Conservation (phyloP, 495 filamentous ascomycete species). For the Talaromyces trachyspermus region DNA sequence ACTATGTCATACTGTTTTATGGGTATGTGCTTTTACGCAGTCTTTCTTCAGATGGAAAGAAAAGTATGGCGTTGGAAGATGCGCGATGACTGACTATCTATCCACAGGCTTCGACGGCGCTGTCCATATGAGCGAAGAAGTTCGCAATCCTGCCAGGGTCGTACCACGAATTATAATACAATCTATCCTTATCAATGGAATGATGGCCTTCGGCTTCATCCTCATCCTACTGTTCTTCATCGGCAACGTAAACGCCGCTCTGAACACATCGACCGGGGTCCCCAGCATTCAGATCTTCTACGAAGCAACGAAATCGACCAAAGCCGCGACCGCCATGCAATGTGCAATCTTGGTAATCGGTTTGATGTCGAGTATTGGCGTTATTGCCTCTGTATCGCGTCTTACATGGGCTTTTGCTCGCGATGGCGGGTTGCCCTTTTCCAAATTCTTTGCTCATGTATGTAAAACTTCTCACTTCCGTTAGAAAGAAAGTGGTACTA, state of each 20-base stretch:
- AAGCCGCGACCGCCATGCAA: slow-evolving; percentile 21
- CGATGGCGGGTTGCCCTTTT: slow-evolving; percentile 53
- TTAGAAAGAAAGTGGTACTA: too few relatives aligned
- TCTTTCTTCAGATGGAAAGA: neutral
- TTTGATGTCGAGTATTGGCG: slow-evolving; percentile 15
- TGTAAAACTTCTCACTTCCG: slow-evolving; percentile 7
- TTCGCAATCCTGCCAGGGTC: slow-evolving; percentile 27
- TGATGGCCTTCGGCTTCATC: slow-evolving; percentile 29
- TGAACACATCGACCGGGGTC: slow-evolving; percentile 21
- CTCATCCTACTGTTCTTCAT: slow-evolving; percentile 32
- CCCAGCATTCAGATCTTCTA: slow-evolving; percentile 27
- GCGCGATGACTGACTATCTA: neutral
- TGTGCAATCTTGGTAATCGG: slow-evolving; percentile 17
- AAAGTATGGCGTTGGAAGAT: too few relatives aligned
- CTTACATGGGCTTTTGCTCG: slow-evolving; percentile 54
- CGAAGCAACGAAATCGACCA: slow-evolving; percentile 17
- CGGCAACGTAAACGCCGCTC: slow-evolving; percentile 25
- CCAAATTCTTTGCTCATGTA: slow-evolving; percentile 36
- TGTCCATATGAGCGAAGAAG: slow-evolving; percentile 31
- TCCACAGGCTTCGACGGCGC: slow-evolving; percentile 19
- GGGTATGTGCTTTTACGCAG: slow-evolving; percentile 11
- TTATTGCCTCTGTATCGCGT: slow-evolving; percentile 43
- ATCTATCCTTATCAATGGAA: slow-evolving; percentile 27
- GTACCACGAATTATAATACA: slow-evolving; percentile 26
- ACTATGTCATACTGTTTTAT: slow-evolving; percentile 23